phyloP scores from a whole-genome alignment of 805 yeast genomes.

The Yamadazyma ubonensis region DNA sequence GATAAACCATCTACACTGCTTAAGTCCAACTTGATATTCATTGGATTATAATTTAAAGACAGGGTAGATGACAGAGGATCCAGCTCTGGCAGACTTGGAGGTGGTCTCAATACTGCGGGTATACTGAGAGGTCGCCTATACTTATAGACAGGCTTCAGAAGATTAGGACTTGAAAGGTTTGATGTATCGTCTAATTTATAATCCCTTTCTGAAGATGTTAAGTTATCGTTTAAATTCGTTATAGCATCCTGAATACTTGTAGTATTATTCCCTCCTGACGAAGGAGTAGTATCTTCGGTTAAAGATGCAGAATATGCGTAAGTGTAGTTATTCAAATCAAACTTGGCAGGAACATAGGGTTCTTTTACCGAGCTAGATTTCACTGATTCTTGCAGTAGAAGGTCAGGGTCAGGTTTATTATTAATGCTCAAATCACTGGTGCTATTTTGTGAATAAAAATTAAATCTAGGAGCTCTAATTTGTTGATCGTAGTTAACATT shows the following conservation, averaged over 20 bases:
- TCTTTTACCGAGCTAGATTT: constrained; percentile 1
- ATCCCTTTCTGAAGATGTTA: constrained; percentile 19
- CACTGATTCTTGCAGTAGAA: not conserved
- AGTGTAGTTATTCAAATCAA: constrained; percentile 33
- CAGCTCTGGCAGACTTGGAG: constrained; percentile 17
- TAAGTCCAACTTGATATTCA: constrained; percentile 4
- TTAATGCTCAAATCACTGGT: not conserved
- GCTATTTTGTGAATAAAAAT: constrained; percentile 4
- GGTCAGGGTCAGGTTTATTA: not conserved
- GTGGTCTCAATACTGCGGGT: constrained; percentile 56
- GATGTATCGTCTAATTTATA: not conserved
- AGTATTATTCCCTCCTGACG: not conserved
- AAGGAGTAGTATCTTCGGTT: not conserved
- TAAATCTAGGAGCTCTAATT: constrained; percentile 52
- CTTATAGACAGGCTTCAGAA: constrained; percentile 42
- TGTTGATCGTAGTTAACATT: constrained; percentile 50
- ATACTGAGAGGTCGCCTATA: constrained; percentile 47
- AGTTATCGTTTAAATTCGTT: constrained; percentile 22
- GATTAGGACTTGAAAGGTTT: constrained; percentile 1
- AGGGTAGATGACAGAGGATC: constrained; percentile 1
- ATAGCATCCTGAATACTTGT: constrained; percentile 19
- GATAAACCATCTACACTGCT: not conserved
- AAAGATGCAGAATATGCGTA: constrained; percentile 12
- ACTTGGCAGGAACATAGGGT: constrained; percentile 41
- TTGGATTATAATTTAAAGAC: not conserved